Conservation (phyloP, 371 early-diverging fungal genomes). For the Mucor mucedo region DNA sequence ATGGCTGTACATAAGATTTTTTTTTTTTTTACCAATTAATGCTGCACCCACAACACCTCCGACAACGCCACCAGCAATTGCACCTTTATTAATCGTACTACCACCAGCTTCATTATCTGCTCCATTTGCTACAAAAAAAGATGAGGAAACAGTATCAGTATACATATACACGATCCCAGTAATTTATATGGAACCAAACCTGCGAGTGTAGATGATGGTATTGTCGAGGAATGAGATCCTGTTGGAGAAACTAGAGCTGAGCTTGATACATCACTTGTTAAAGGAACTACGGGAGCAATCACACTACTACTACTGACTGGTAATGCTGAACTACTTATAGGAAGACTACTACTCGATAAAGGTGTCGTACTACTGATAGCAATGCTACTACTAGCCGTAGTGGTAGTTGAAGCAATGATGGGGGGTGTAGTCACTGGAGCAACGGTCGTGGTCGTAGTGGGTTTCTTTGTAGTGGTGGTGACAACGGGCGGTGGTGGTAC, state of each 20-base stretch:
- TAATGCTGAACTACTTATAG: not conserved
- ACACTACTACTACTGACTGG: not conserved
- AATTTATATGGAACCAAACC: not conserved
- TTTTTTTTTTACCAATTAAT: constrained; percentile 9
- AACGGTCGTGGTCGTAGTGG: not conserved
- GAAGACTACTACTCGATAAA: not conserved
- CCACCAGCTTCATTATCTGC: not conserved
- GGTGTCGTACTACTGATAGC: not conserved
- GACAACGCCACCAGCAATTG: constrained; percentile 20
- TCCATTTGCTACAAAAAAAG: not conserved
- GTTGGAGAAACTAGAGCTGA: not conserved
- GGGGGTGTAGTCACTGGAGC: not conserved
- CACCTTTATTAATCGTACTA: constrained; percentile 12
- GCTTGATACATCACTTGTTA: not conserved
- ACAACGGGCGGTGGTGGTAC: no score
- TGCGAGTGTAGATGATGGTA: not conserved
- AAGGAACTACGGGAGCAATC: not conserved
- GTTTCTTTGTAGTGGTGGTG: not conserved
- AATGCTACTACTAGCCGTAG: not conserved
- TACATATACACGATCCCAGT: not conserved
- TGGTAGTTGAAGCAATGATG: not conserved
- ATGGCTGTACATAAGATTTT: no score
- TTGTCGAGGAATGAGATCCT: not conserved
- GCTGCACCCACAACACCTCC: constrained; percentile 19
- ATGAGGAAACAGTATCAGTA: no score